phyloP scores from a whole-genome alignment of 495 filamentous ascomycete species.

The Hapsidospora chrysogenum region DNA sequence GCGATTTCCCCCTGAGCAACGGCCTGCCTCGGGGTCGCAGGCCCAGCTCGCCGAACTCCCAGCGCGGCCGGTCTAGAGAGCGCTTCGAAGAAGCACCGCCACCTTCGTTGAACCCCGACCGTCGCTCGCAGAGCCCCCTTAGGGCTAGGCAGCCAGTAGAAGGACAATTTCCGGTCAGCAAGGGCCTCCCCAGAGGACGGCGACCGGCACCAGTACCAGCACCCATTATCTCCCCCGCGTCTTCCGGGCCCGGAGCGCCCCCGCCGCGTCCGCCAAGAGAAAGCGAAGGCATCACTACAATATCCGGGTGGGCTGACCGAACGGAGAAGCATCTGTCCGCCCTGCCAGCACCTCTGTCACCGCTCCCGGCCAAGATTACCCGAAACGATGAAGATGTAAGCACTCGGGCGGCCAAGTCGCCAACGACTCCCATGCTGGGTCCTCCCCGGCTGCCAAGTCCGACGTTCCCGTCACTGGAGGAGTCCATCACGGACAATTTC shows the following conservation, averaged over 20 bases:
- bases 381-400: not conserved
- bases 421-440: not conserved
- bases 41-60: not conserved
- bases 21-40: conserved; percentile 1
- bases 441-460: conserved; percentile 1
- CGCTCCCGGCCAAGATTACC: not conserved
- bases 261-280: not conserved
- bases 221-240: not conserved
- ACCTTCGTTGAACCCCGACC: not conserved
- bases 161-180: conserved; percentile 1
- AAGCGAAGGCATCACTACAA: not conserved
- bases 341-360: not conserved
- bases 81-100: not conserved
- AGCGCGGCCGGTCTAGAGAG: not conserved
- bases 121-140: conserved; percentile 1
- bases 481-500: not conserved
- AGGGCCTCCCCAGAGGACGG: conserved; percentile 1
- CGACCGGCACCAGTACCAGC: not conserved
- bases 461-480: conserved; percentile 1
- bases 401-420: not conserved
- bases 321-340: not conserved
- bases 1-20: conserved; percentile 1
- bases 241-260: not conserved
- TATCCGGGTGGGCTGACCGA: not conserved
- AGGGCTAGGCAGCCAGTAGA: not conserved